Percentiles rank a stretch among this genome's conserved stretches.
Conservation (phyloP, 2,329 filamentous ascomycete genomes). For the Venturia asperata region DNA sequence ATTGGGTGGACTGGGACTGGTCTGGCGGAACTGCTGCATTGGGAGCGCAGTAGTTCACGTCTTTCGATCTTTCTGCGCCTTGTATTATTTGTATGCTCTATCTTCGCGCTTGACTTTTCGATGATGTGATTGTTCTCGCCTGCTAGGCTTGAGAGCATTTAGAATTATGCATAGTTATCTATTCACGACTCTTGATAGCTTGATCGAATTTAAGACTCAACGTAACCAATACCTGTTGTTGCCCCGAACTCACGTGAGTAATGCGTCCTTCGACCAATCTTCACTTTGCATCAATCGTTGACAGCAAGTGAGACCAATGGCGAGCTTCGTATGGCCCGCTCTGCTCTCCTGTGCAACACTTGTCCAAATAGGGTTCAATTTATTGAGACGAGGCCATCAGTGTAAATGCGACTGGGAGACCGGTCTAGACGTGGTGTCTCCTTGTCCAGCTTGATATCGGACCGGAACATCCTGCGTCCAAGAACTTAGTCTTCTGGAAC, state of each 20-base stretch:
- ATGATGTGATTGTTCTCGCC: not conserved
- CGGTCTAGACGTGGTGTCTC: not conserved
- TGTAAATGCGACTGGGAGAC: not conserved
- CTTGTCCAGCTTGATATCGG: not conserved
- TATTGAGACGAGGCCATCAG: not conserved
- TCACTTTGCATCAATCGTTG: too few species aligned
- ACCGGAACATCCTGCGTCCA: not conserved
- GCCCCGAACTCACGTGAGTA: not conserved
- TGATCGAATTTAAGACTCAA: not conserved
- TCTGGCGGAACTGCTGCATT: not conserved
- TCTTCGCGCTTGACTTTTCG: not conserved
- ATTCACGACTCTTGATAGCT: not conserved
- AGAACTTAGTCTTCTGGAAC: not conserved
- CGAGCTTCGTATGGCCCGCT: too few species aligned
- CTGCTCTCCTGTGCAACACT: not conserved
- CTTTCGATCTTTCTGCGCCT: not conserved
- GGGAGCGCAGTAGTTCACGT: not conserved
- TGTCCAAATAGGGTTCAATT: not conserved
- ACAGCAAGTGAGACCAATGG: too few species aligned
- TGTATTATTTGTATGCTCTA: conserved; percentile 9
- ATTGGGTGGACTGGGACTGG: conserved; percentile 9
- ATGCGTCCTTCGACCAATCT: too few species aligned
- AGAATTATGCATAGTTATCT: conserved; percentile 1
- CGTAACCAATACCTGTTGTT: not conserved
- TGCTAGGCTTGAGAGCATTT: not conserved